phyloP scores from a whole-genome alignment of 306 rosid species.

The Cucumis hystrix region DNA sequence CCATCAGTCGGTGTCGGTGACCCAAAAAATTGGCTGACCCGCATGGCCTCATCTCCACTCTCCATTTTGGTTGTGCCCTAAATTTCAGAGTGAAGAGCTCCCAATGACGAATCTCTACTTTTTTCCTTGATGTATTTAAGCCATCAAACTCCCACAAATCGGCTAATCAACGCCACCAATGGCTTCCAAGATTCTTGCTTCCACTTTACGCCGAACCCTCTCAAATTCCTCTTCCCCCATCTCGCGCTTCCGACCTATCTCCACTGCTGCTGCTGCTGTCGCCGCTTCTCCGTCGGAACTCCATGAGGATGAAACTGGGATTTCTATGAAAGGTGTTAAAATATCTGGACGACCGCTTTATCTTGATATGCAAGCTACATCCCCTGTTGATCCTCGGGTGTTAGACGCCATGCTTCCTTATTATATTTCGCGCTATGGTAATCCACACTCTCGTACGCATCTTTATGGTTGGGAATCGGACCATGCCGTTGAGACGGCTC shows the following conservation, averaged over 20 bases:
- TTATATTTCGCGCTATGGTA: constrained; percentile 53
- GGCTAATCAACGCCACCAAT: constrained; percentile 5
- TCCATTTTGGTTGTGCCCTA: background rate
- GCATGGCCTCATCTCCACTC: background rate
- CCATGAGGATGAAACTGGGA: constrained; percentile 32
- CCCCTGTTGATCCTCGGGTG: constrained; percentile 86
- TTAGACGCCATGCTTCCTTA: constrained; percentile 89
- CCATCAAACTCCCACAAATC: background rate
- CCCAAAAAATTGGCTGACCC: background rate
- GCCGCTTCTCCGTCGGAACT: constrained; percentile 16
- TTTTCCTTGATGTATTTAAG: background rate
- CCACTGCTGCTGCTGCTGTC: constrained; percentile 27
- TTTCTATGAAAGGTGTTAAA: constrained; percentile 64
- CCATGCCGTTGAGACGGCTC: constrained; percentile 70
- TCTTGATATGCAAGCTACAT: constrained; percentile 79
- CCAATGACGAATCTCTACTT: background rate
- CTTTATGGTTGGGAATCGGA: constrained; percentile 95
- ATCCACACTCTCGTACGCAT: constrained; percentile 91
- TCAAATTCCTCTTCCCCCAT: background rate
- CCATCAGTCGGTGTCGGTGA: constrained; percentile 2
- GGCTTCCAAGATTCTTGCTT: constrained; percentile 52
- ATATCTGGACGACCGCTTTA: constrained; percentile 75
- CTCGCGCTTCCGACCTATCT: constrained; percentile 4
- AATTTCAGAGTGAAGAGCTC: background rate
- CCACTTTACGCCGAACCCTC: constrained; percentile 32